phyloP scores from a whole-genome alignment of 2,329 filamentous ascomycete genomes.

The Ophiostoma australiae region DNA sequence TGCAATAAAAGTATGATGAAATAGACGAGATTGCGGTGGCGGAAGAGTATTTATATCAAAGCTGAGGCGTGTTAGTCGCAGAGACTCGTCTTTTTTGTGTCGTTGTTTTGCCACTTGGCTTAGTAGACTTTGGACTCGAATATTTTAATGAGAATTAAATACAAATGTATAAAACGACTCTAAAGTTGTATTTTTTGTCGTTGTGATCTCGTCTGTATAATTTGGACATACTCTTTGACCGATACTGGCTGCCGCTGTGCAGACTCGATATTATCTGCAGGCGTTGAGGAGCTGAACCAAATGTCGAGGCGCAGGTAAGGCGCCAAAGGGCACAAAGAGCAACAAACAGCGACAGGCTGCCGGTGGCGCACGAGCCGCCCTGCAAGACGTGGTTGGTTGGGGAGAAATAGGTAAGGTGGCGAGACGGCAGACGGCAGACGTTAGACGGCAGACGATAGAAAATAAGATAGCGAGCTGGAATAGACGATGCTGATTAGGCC shows the following conservation, averaged over 20 bases:
- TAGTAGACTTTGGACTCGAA: neutral
- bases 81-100: too few relatives aligned
- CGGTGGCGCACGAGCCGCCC: neutral
- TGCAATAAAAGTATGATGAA: neutral
- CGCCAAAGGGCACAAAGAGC: neutral
- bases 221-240: neutral
- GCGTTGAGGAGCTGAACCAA: neutral
- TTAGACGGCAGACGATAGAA: neutral
- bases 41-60: neutral
- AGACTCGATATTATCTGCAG: neutral
- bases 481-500: neutral
- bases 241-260: neutral
- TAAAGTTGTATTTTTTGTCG: neutral
- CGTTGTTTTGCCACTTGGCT: neutral
- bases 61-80: neutral
- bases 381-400: neutral
- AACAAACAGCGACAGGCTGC: neutral
- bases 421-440: neutral
- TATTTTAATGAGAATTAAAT: neutral
- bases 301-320: neutral
- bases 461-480: neutral
- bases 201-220: neutral
- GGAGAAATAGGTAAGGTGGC: neutral
- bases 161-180: neutral
- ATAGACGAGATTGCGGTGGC: neutral